Percentiles rank a stretch among this genome's conserved stretches.
These are phyloP conservation scores for Venturia aucupariae DNA, from an alignment of 2,329 filamentous ascomycete genomes.

Conservation along the genomic window DNA sequence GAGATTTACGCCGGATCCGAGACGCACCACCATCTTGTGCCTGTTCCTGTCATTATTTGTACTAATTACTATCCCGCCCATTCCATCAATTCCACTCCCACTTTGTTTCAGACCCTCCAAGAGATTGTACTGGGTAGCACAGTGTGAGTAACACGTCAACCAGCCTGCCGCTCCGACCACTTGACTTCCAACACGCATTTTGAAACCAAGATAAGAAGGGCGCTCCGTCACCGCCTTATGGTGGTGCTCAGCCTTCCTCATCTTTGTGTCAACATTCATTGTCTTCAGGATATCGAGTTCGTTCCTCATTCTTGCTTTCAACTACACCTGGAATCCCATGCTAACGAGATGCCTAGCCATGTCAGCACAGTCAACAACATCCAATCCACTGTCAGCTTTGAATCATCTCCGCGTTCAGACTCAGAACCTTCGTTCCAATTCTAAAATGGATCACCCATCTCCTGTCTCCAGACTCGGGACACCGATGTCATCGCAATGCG, in stretches of 20 bases:
- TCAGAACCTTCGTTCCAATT: not conserved
- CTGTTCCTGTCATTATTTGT: not conserved
- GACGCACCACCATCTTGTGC: conserved; percentile 3
- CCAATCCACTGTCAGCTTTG: not conserved
- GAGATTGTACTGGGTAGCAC: not conserved
- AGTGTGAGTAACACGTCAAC: conserved; percentile 1
- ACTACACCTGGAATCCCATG: not conserved
- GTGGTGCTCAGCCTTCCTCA: not conserved
- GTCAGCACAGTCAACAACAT: conserved; percentile 1
- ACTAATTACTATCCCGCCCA: conserved; percentile 7
- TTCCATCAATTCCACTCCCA: not conserved
- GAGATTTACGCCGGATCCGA: not conserved
- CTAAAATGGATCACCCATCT: conserved; percentile 3
- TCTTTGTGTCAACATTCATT: not conserved
- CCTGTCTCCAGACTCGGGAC: conserved; percentile 1
- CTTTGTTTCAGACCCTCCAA: not conserved
- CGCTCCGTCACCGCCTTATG: not conserved
- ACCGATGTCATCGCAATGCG: conserved; percentile 2
- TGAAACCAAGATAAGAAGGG: conserved; percentile 6
- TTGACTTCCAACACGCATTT: conserved; percentile 4
- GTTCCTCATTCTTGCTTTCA: not conserved
- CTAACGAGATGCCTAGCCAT: not conserved
- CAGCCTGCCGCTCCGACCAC: not conserved
- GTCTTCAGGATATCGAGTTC: not conserved
- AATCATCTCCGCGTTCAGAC: not conserved